Conservation (phyloP, 1,284 basidiomycete species). For the Ganoderma multipileum region DNA sequence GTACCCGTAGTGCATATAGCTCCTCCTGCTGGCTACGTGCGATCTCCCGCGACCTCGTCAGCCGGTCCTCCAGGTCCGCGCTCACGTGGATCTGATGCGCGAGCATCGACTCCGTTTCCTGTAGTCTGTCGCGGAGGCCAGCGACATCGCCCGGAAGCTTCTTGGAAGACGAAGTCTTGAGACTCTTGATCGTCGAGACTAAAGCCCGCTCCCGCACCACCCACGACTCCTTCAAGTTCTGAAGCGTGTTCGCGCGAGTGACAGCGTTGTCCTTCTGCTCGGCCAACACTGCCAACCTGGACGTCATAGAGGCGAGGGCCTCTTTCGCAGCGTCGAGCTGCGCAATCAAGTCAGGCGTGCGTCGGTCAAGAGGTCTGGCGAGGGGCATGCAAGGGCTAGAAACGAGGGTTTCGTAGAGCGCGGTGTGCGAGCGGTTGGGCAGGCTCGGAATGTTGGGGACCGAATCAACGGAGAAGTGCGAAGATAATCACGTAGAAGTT, state of each 20-base stretch:
- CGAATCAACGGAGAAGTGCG: not conserved
- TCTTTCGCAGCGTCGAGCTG: not conserved
- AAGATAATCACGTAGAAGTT: not conserved
- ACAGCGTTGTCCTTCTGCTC: conserved; percentile 4
- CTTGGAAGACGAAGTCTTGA: not conserved
- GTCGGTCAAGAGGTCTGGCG: not conserved
- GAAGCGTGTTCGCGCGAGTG: conserved; percentile 1
- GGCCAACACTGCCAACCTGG: not conserved
- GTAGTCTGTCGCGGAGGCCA: not conserved
- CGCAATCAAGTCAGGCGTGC: not conserved
- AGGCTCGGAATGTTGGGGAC: not conserved
- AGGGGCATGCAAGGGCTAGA: not conserved
- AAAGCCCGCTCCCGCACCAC: not conserved
- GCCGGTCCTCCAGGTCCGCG: not conserved
- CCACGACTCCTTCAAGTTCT: conserved; percentile 8
- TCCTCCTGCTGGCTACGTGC: not conserved
- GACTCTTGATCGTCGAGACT: not conserved
- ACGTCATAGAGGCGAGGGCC: not conserved
- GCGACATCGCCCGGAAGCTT: not conserved
- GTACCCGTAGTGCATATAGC: not conserved
- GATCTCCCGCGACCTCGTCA: not conserved
- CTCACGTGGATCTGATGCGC: not conserved
- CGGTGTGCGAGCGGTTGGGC: not conserved
- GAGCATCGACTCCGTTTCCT: conserved; percentile 4
- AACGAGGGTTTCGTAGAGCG: not conserved